Evolutionary conservation across 345 rosid species (phyloP).

Genomic region (Bretschneidera sinensis): DNA sequence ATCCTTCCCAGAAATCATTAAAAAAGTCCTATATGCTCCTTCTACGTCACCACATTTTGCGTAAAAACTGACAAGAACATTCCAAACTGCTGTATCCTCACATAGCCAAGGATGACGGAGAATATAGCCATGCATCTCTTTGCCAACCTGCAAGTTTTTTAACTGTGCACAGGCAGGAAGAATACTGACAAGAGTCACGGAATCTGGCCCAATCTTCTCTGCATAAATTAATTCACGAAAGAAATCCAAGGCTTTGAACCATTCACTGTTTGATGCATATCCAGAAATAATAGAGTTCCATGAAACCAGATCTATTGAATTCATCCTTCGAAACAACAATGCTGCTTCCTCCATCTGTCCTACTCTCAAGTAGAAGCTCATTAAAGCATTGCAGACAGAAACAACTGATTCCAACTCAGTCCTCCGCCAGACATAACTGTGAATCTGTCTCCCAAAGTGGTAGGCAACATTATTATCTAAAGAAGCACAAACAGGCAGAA

Average conservation of each 20-base stretch:
- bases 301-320: constrained; percentile 66
- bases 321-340: constrained; percentile 51
- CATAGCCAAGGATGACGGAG: constrained; percentile 33
- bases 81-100: constrained; percentile 36
- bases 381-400: constrained; percentile 63
- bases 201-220: constrained; percentile 43
- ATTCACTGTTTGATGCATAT: constrained; percentile 53
- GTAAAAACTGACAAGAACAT: constrained; percentile 60
- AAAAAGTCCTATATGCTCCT: constrained; percentile 46
- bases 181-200: constrained; percentile 57
- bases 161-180: constrained; percentile 68
- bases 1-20: constrained; percentile 38
- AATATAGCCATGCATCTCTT: constrained; percentile 44
- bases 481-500: constrained; percentile 60
- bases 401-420: constrained; percentile 41
- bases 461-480: constrained; percentile 34
- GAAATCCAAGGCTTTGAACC: constrained; percentile 51
- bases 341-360: constrained; percentile 57
- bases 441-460: constrained; percentile 55
- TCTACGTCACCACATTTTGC: constrained; percentile 47
- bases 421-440: constrained; percentile 53
- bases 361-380: constrained; percentile 64
- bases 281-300: constrained; percentile 86
- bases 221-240: constrained; percentile 42
- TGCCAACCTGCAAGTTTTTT: constrained; percentile 40